Base-by-base conservation (phyloP, 495 filamentous ascomycete genomes). In the Annulohypoxylon nitens region DNA sequence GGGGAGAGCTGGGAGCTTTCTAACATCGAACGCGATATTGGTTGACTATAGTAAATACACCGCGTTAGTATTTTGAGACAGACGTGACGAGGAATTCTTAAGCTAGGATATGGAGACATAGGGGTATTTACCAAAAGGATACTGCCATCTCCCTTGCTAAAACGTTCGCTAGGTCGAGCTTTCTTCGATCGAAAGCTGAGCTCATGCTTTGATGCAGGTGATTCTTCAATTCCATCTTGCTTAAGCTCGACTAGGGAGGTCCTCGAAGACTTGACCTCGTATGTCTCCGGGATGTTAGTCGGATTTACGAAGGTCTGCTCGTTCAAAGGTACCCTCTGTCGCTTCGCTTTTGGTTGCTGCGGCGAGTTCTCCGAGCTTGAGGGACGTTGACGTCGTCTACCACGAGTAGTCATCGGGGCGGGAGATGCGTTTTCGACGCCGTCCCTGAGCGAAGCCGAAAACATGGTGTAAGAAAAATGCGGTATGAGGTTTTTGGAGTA, bases 21-120 rank as follows among this genome's bases (percentile, higher is more conserved):
- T 92, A 37, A 98, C 94, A 36, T 88, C 90, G 76, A 96, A 98
- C 63, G 91, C 93, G 76, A 92, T 90, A 74, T 93, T 98, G 78
- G 90, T 91, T 16, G 94, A 95, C 94, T 97, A 61, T 10, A 61
- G 63, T 47, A 69, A 48, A 30, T 47, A 20, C 18, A 11, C n/a
- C 74, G 64, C 36, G 61, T 78, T 50, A 81, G 76, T 54, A 43
- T 36, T 61, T 61, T 37, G 14, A 30, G 18, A 25, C 34, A 23
- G 34, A 71, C 11, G 58, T 34, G 8, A 50, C 26, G 53, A 10
- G 59, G 68, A 51, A 67, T 14, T 58, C 4, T 60, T 30, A 18
- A 48, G 18, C 54, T 45, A 8, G 57, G 14, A 4, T 3, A 43
- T n/a, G 2, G 14, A 14, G 14, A 3, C 39, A 43, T 11, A 43